These are phyloP conservation scores for Malania oleifera DNA, from an alignment of 164 flowering plant genomes.

Conservation along the genomic window DNA sequence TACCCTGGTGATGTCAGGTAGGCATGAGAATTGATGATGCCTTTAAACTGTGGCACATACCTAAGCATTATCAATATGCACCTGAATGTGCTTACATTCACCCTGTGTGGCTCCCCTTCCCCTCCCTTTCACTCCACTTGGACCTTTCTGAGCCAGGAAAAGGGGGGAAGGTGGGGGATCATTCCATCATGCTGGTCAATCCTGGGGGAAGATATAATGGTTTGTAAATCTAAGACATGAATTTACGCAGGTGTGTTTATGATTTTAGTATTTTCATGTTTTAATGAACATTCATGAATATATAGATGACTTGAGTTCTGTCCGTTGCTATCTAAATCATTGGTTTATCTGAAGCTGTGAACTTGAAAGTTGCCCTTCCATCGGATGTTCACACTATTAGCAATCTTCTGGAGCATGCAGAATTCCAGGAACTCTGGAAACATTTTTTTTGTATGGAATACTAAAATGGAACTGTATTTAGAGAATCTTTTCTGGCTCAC, in stretches of 20 bases:
- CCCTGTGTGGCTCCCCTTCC: too few relatives aligned
- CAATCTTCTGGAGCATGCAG: not conserved
- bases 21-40: not conserved
- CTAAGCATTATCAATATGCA: not conserved
- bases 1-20: constrained; percentile 90
- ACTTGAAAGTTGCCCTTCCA: not conserved
- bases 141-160: too few relatives aligned
- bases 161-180: too few relatives aligned
- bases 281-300: not conserved
- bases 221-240: too few relatives aligned
- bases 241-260: too few relatives aligned
- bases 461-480: too few relatives aligned
- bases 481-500: too few relatives aligned
- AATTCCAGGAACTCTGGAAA: not conserved
- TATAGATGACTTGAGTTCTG: not conserved
- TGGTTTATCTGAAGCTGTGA: not conserved
- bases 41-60: not conserved
- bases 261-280: too few relatives aligned
- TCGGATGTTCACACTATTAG: not conserved
- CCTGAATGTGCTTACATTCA: not conserved
- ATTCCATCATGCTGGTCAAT: not conserved
- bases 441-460: too few relatives aligned
- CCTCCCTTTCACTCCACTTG: too few relatives aligned
- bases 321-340: not conserved
- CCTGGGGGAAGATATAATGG: not conserved